Percentiles rank a stretch among this genome's conserved stretches.
Conservation (phyloP, 2,329 filamentous ascomycete genomes). For the Zasmidium angulare region DNA sequence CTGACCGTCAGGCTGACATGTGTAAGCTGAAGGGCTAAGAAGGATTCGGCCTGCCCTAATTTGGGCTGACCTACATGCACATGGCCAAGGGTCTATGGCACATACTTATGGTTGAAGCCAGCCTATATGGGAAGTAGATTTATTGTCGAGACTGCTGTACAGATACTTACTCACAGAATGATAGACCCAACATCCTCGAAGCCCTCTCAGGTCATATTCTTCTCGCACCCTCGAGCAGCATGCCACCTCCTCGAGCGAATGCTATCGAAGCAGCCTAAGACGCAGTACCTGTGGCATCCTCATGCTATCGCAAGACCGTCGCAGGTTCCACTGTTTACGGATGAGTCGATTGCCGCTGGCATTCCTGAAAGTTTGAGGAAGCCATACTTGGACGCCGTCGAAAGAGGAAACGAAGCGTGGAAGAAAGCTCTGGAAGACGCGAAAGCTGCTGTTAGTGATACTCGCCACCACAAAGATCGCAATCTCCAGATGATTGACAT, state of each 20-base stretch:
- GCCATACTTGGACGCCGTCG: background rate
- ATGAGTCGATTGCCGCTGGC: background rate
- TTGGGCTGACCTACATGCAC: background rate
- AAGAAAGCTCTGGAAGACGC: background rate
- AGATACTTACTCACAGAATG: background rate
- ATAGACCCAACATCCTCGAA: background rate
- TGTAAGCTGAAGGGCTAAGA: too few relatives aligned
- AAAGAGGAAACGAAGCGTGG: background rate
- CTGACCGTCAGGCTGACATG: too few relatives aligned
- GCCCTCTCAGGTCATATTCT: slow-evolving; percentile 5
- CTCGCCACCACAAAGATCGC: too few relatives aligned
- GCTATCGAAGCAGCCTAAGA: slow-evolving; percentile 1
- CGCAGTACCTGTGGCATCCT: slow-evolving; percentile 4
- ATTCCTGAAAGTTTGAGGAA: background rate
- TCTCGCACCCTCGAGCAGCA: slow-evolving; percentile 3
- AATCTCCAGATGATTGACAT: too few relatives aligned
- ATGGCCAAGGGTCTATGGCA: background rate
- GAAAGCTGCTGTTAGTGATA: background rate
- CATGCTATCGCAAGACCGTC: background rate
- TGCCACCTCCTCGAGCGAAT: slow-evolving; percentile 7
- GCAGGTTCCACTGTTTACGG: background rate
- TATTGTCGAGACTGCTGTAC: background rate
- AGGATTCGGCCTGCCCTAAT: background rate
- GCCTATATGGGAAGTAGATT: background rate
- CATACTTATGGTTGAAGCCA: background rate